Conservation (phyloP, 2,329 filamentous ascomycete genomes). For the Fusarium falciforme region DNA sequence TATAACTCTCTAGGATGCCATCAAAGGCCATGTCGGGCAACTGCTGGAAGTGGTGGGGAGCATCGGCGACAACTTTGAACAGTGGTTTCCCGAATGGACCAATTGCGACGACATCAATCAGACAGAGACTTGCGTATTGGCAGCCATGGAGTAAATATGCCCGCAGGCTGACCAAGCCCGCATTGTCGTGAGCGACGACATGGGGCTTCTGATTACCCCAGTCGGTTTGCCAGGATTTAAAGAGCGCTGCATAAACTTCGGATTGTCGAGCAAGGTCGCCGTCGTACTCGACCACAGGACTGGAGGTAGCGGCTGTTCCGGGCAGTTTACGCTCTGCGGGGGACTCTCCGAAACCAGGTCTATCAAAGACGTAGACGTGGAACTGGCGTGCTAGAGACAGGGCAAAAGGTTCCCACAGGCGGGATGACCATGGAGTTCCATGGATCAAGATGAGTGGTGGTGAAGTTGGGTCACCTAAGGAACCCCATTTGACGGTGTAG, state of each 20-base stretch:
- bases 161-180: conserved; percentile 54
- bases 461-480: conserved; percentile 43
- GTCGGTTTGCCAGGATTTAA: conserved; percentile 46
- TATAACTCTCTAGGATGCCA: conserved; percentile 54
- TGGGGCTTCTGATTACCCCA: conserved; percentile 46
- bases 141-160: conserved; percentile 51
- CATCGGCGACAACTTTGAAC: conserved; percentile 54
- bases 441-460: conserved; percentile 57
- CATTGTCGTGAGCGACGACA: conserved; percentile 59
- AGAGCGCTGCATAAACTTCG: conserved; percentile 52
- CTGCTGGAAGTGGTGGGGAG: conserved; percentile 49
- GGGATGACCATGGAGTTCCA: conserved; percentile 60
- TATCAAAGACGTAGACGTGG: conserved; percentile 57
- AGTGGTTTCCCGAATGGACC: conserved; percentile 56
- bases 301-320: not conserved
- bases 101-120: conserved; percentile 57
- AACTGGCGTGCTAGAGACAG: conserved; percentile 49
- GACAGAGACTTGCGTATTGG: conserved; percentile 52
- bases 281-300: conserved; percentile 41
- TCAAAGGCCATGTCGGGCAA: conserved; percentile 49
- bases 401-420: conserved; percentile 52
- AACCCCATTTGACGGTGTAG: conserved; percentile 48
- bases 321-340: conserved; percentile 41
- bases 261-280: conserved; percentile 53
- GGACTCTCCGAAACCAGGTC: conserved; percentile 57